Evolutionary conservation across 768 basidiomycete genomes (phyloP).

Genomic region (Boletus patriciae): DNA sequence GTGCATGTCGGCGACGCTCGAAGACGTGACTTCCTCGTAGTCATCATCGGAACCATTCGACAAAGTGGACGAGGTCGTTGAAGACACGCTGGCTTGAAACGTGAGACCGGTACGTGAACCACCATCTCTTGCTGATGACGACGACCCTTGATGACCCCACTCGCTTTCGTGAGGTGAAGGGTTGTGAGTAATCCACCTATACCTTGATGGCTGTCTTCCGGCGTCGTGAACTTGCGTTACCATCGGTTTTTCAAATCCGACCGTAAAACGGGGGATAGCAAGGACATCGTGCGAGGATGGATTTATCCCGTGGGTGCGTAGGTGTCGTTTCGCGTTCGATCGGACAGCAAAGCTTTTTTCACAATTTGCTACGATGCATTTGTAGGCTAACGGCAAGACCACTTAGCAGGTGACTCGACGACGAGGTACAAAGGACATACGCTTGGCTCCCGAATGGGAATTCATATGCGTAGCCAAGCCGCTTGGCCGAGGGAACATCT

Average conservation of each 20-base stretch:
- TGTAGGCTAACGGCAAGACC: conserved; percentile 19
- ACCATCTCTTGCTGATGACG: conserved; percentile 14
- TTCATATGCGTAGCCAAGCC: conserved; percentile 56
- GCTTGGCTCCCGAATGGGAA: conserved; percentile 50
- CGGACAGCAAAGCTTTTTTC: conserved; percentile 71
- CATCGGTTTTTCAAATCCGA: conserved; percentile 48
- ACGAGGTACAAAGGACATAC: conserved; percentile 32
- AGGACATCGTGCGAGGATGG: conserved; percentile 23
- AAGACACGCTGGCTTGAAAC: conserved; percentile 39
- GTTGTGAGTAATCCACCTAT: conserved; percentile 44
- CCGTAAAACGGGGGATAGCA: conserved; percentile 31
- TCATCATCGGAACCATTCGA: conserved; percentile 34
- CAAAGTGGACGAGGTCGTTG: conserved; percentile 34
- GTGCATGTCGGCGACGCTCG: conserved; percentile 29
- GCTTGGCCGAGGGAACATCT: conserved; percentile 51
- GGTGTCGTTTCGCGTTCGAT: conserved; percentile 78
- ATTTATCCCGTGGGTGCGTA: conserved; percentile 68
- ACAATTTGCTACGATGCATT: conserved; percentile 61
- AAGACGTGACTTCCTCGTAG: conserved; percentile 38
- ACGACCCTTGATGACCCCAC: conserved; percentile 24
- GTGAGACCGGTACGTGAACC: conserved; percentile 31
- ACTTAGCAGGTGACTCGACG: conserved; percentile 7
- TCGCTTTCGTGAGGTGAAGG: conserved; percentile 31
- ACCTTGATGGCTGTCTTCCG: conserved; percentile 37
- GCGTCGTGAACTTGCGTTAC: conserved; percentile 44